These are phyloP conservation scores for Pueraria montana DNA, from an alignment of 306 rosid species.

Conservation along the genomic window DNA sequence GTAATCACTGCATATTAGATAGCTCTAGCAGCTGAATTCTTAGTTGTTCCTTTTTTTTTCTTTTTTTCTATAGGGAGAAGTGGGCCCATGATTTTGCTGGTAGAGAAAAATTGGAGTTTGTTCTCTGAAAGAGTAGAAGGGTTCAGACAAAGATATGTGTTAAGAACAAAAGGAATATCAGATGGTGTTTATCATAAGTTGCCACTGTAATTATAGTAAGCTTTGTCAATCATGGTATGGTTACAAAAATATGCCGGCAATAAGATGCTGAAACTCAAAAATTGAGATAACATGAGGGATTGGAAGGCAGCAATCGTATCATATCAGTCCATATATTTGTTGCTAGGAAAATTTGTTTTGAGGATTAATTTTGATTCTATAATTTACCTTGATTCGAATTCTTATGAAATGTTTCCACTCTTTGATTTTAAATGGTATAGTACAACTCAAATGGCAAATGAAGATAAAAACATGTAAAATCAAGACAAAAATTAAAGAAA, in stretches of 20 bases:
- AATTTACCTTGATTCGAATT: neutral
- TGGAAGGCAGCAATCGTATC: neutral
- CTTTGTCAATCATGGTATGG: neutral
- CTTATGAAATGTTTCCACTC: neutral
- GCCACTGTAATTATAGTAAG: slow-evolving; percentile 11
- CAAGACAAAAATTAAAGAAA: no score
- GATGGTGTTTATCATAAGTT: slow-evolving; percentile 41
- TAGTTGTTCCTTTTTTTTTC: slow-evolving; percentile 19
- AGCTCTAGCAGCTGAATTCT: slow-evolving; percentile 37
- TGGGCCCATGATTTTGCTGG: slow-evolving; percentile 45
- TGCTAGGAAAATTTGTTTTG: neutral
- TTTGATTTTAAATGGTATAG: neutral
- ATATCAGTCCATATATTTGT: neutral
- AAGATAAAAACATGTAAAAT: no score
- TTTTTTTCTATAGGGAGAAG: slow-evolving; percentile 41
- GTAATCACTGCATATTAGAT: slow-evolving; percentile 34
- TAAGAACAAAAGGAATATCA: slow-evolving; percentile 34
- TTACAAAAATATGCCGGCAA: neutral
- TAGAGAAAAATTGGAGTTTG: slow-evolving; percentile 41
- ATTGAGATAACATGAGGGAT: neutral
- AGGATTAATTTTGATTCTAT: neutral
- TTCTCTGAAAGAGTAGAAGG: slow-evolving; percentile 31
- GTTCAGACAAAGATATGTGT: slow-evolving; percentile 42
- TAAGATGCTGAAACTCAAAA: neutral
- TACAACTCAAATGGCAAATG: no score